A percentile compares a stretch with the other conserved stretches of the same genome.
These are phyloP conservation scores for Trifolium fragiferum DNA, from an alignment of 306 rosid species.

Conservation along the genomic window DNA sequence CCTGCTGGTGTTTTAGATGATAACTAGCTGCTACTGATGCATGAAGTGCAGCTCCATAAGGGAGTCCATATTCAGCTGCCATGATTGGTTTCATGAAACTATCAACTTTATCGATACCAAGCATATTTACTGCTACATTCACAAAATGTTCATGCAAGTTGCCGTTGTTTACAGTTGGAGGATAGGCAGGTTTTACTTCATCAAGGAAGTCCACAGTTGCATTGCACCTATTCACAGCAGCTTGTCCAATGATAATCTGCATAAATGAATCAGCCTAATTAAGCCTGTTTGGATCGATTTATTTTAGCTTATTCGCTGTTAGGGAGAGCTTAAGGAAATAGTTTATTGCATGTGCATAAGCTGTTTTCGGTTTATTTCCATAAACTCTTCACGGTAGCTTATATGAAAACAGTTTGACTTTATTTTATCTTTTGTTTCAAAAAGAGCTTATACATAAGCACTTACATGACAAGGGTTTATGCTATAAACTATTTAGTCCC, in stretches of 20 bases:
- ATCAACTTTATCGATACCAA: slow-evolving; percentile 60
- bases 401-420: background rate
- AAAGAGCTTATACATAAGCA: background rate
- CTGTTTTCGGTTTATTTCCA: background rate
- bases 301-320: background rate
- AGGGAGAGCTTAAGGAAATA: no score
- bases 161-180: slow-evolving; percentile 62
- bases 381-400: background rate
- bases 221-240: slow-evolving; percentile 87
- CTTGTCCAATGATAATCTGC: slow-evolving; percentile 82
- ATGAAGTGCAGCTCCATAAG: slow-evolving; percentile 90
- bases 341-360: background rate
- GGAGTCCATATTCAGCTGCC: slow-evolving; percentile 67
- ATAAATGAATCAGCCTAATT: background rate
- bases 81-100: slow-evolving; percentile 48
- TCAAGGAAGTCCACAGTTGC: slow-evolving; percentile 68
- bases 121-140: slow-evolving; percentile 62
- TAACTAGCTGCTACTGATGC: slow-evolving; percentile 75
- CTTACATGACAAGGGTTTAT: background rate
- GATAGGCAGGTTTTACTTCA: slow-evolving; percentile 49
- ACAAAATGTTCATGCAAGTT: slow-evolving; percentile 64
- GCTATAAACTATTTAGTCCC: background rate
- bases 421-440: background rate
- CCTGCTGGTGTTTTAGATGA: slow-evolving; percentile 52
- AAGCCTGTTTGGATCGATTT: background rate